Conservation (phyloP, 768 basidiomycete species). For the Daedaleopsis nitida region DNA sequence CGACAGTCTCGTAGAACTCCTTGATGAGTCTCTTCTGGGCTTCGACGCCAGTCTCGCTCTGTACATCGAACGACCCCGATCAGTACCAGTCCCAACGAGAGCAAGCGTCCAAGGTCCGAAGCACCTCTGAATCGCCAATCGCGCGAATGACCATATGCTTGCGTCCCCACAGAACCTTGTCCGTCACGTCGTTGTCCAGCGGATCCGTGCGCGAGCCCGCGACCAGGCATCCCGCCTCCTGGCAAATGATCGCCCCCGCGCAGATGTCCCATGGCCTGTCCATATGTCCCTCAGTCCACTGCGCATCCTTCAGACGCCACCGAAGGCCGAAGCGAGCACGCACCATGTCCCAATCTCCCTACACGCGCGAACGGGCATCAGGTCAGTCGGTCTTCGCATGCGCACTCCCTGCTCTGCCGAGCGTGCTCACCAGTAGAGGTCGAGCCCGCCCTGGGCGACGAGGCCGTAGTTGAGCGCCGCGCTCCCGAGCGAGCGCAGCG, state of each 20-base stretch:
- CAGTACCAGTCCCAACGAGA: background rate
- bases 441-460: constrained; percentile 87
- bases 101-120: constrained; percentile 23
- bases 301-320: background rate
- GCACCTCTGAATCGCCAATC: constrained; percentile 59
- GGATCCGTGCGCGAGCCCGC: constrained; percentile 61
- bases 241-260: constrained; percentile 86
- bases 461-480: constrained; percentile 81
- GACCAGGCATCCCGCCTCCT: constrained; percentile 84
- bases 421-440: constrained; percentile 76
- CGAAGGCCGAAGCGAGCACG: constrained; percentile 23
- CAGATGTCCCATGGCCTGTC: constrained; percentile 84
- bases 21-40: constrained; percentile 79
- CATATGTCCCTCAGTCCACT: background rate
- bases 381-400: background rate
- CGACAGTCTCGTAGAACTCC: constrained; percentile 85
- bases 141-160: constrained; percentile 81
- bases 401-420: background rate
- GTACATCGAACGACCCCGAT: background rate
- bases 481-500: constrained; percentile 80
- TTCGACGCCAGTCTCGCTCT: constrained; percentile 64
- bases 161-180: constrained; percentile 72
- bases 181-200: constrained; percentile 54
- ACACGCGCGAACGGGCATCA: background rate
- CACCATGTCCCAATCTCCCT: constrained; percentile 84